Conservation (phyloP, 1,284 basidiomycete species). For the Megacollybia platyphylla region DNA sequence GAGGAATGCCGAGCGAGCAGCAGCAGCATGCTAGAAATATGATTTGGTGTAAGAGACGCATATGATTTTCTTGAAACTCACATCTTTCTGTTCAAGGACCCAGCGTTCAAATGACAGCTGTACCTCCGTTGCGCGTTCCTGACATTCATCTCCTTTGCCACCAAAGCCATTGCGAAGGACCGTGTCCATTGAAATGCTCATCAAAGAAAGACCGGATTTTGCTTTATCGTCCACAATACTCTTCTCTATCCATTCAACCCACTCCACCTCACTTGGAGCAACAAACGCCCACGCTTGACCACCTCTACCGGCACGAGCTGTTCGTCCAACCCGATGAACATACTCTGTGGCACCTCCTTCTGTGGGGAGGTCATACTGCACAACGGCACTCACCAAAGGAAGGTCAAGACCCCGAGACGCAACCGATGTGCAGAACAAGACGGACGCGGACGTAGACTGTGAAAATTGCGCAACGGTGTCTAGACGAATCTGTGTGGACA, state of each 20-base stretch:
- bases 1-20: constrained; percentile 80
- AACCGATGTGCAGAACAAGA: constrained; percentile 92
- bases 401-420: constrained; percentile 97
- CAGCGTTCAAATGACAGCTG: constrained; percentile 94
- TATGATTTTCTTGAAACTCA: constrained; percentile 21
- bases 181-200: constrained; percentile 53
- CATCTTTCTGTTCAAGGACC: constrained; percentile 69
- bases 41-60: constrained; percentile 2
- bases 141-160: constrained; percentile 69
- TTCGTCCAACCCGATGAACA: constrained; percentile 92
- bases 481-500: constrained; percentile 74
- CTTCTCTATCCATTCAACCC: constrained; percentile 80
- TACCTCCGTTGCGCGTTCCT: constrained; percentile 89
- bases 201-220: constrained; percentile 31
- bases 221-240: constrained; percentile 52
- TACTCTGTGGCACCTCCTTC: constrained; percentile 97
- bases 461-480: constrained; percentile 79
- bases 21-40: constrained; percentile 46
- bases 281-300: constrained; percentile 95
- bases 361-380: constrained; percentile 96
- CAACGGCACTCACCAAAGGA: constrained; percentile 85
- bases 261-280: constrained; percentile 73
- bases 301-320: constrained; percentile 88
- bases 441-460: constrained; percentile 34
- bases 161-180: constrained; percentile 79